Conservation (phyloP, 2,329 filamentous ascomycete genomes). For the Reticulascus tulasneorum region DNA sequence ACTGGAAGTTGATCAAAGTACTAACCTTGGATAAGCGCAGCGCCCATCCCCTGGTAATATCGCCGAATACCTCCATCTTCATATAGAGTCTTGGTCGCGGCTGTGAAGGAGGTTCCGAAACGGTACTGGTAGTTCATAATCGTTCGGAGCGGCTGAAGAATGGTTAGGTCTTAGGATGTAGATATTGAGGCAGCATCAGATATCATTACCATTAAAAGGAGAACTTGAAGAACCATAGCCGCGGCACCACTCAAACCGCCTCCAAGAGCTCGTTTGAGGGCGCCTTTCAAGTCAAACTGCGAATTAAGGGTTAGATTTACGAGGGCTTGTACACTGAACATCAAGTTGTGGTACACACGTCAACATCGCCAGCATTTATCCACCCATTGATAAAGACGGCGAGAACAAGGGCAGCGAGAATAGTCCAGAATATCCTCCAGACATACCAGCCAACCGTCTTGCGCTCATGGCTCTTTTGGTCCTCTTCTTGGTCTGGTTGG, state of each 20-base stretch:
- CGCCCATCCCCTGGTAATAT: constrained; percentile 41
- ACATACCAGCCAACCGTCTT: constrained; percentile 22
- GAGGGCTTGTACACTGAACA: too few relatives aligned
- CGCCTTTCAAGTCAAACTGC: constrained; percentile 41
- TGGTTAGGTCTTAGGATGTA: neutral
- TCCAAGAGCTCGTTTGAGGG: constrained; percentile 39
- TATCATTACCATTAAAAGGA: constrained; percentile 39
- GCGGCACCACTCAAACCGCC: constrained; percentile 44
- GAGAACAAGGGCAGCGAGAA: constrained; percentile 26
- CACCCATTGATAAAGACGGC: constrained; percentile 40
- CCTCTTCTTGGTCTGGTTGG: constrained; percentile 6
- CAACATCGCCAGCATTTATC: constrained; percentile 37
- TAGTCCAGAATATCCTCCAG: constrained; percentile 32
- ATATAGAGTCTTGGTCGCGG: constrained; percentile 36
- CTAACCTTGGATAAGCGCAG: constrained; percentile 40
- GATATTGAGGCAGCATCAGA: neutral
- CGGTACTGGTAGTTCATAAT: constrained; percentile 51
- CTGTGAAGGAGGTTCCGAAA: constrained; percentile 36
- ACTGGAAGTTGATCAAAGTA: neutral
- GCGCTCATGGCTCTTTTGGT: constrained; percentile 2
- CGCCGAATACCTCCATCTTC: constrained; percentile 35
- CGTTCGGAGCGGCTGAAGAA: constrained; percentile 37
- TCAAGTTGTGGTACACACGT: too few relatives aligned
- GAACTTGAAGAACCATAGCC: constrained; percentile 43
- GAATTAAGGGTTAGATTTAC: too few relatives aligned